These are phyloP conservation scores for Sporisorium reilianum DNA, from an alignment of 1,284 basidiomycete species.

Conservation along the genomic window DNA sequence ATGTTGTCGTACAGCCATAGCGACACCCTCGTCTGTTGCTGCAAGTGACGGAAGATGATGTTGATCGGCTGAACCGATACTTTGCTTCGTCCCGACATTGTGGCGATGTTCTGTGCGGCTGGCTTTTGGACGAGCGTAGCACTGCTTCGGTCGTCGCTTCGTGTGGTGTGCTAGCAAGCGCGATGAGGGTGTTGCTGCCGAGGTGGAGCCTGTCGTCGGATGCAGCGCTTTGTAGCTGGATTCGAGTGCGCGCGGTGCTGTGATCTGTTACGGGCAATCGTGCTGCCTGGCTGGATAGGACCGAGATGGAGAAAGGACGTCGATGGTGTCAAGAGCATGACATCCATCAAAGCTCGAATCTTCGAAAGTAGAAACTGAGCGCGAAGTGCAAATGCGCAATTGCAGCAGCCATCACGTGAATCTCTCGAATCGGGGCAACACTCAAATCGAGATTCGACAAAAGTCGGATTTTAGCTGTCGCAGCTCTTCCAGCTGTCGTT, in stretches of 20 bases:
- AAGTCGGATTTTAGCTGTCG: constrained; percentile 11
- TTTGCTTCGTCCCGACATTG: constrained; percentile 54
- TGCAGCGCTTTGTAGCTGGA: not conserved
- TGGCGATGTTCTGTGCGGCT: no score
- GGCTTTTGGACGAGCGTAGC: no score
- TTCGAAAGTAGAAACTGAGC: constrained; percentile 16
- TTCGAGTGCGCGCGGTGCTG: not conserved
- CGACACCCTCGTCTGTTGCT: constrained; percentile 87
- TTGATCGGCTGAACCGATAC: constrained; percentile 73
- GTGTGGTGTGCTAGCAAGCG: not conserved
- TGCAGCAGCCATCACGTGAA: constrained; percentile 25
- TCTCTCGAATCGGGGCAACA: constrained; percentile 12
- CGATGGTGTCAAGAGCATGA: constrained; percentile 19
- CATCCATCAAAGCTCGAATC: constrained; percentile 9
- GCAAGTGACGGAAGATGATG: constrained; percentile 98
- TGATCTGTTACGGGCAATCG: no score
- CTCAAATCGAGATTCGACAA: constrained; percentile 8
- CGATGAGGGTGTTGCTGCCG: not conserved
- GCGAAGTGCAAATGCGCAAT: no score
- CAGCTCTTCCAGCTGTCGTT: no score
- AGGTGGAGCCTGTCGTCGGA: not conserved
- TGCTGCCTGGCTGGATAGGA: not conserved
- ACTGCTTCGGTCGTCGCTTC: not conserved
- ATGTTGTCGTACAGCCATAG: constrained; percentile 98
- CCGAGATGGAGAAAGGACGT: not conserved